phyloP scores from a whole-genome alignment of 495 filamentous ascomycete genomes.

The Podospora anserina region DNA sequence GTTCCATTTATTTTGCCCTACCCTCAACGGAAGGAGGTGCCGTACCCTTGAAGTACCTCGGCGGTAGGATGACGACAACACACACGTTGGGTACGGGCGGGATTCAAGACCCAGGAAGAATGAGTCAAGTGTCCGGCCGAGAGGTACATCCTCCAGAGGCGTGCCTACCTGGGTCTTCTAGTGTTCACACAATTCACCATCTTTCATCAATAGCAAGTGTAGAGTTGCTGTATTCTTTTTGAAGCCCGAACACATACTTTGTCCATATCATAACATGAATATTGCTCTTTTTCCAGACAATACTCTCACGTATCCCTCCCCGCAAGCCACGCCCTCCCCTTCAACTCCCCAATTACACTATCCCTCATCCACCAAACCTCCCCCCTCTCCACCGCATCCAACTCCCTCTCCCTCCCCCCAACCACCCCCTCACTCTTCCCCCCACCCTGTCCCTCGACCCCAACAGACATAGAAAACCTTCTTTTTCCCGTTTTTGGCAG shows the following conservation, averaged over 20 bases:
- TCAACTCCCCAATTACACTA: slow-evolving; percentile 54
- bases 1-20: too few relatives aligned
- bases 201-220: too few relatives aligned
- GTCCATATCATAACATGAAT: neutral
- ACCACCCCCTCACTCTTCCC: slow-evolving; percentile 16
- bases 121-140: too few relatives aligned
- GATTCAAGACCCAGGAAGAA: too few relatives aligned
- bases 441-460: slow-evolving; percentile 11
- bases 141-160: too few relatives aligned
- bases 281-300: neutral
- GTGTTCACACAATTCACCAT: too few relatives aligned
- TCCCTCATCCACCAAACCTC: slow-evolving; percentile 50
- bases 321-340: slow-evolving; percentile 54
- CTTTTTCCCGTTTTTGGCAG: slow-evolving; percentile 31
- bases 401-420: neutral
- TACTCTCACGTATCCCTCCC: slow-evolving; percentile 19
- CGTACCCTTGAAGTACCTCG: too few relatives aligned
- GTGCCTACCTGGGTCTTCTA: too few relatives aligned
- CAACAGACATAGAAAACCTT: slow-evolving; percentile 27
- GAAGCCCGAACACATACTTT: neutral
- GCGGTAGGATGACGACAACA: too few relatives aligned
- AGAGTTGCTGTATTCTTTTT: neutral
- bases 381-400: slow-evolving; percentile 12
- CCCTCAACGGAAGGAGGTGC: too few relatives aligned
- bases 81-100: too few relatives aligned